Conservation (phyloP, 495 filamentous ascomycete genomes). For the Penicillium samsonianum region DNA sequence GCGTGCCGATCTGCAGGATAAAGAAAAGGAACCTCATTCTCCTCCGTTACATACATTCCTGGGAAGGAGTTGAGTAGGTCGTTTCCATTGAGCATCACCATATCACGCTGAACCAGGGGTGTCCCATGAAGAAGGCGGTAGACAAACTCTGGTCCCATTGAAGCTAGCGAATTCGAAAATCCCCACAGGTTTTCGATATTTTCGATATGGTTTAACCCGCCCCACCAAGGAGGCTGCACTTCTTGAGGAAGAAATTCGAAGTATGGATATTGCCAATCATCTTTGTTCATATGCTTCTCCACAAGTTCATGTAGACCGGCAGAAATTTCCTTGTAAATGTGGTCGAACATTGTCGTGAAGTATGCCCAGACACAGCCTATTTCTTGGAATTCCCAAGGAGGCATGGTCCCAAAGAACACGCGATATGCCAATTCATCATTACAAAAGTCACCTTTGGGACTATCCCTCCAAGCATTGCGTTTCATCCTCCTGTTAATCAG, state of each 20-base stretch:
- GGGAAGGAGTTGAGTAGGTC: not conserved
- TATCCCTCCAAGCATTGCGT: too few relatives aligned
- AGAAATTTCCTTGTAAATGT: conserved; percentile 17
- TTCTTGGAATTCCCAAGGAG: conserved; percentile 25
- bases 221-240: not conserved
- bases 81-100: conserved; percentile 11
- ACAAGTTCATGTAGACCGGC: conserved; percentile 13
- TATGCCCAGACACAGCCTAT: conserved; percentile 19
- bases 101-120: conserved; percentile 14
- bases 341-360: conserved; percentile 3
- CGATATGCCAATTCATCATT: conserved; percentile 8
- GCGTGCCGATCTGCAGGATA: conserved; percentile 20
- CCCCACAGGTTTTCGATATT: conserved; percentile 5
- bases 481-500: too few relatives aligned
- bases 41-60: conserved; percentile 6
- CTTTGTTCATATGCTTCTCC: not conserved
- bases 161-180: conserved; percentile 6
- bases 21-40: conserved; percentile 13
- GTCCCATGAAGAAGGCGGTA: conserved; percentile 15
- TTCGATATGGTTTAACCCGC: not conserved
- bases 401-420: conserved; percentile 19
- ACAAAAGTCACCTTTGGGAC: too few relatives aligned
- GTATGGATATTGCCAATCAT: not conserved
- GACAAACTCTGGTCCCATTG: conserved; percentile 14
- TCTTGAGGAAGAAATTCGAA: not conserved